Percentiles rank a stretch among this genome's conserved stretches.
Evolutionary conservation across 192 early-diverging fungal genomes (phyloP).

Genomic region (Podila clonocystis): DNA sequence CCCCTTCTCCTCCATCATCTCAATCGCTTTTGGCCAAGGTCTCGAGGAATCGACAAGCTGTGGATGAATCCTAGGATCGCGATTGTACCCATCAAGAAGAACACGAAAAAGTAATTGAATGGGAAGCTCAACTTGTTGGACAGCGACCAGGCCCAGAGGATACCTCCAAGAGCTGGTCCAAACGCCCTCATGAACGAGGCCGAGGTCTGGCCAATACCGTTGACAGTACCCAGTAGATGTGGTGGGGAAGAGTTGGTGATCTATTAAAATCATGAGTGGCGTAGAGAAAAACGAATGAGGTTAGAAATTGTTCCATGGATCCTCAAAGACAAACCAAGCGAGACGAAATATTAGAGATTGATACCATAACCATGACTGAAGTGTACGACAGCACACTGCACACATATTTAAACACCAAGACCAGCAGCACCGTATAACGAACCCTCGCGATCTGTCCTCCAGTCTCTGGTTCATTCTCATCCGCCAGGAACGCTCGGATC

Average conservation of each 20-base stretch:
- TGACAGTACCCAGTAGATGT: conserved; percentile 62
- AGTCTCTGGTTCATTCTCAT: conserved; percentile 18
- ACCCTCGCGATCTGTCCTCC: conserved; percentile 8
- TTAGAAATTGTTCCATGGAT: not conserved
- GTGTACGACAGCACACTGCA: conserved; percentile 56
- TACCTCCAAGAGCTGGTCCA: conserved; percentile 65
- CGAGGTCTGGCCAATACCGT: conserved; percentile 65
- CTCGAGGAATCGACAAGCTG: conserved; percentile 43
- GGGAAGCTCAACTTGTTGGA: conserved; percentile 56
- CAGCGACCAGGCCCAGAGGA: conserved; percentile 65
- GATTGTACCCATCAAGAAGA: conserved; percentile 56
- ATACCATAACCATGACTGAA: conserved; percentile 63
- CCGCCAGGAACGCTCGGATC: conserved; percentile 26
- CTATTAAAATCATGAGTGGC: conserved; percentile 10
- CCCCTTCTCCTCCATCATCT: no score
- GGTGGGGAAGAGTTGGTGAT: conserved; percentile 62
- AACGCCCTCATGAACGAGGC: conserved; percentile 57
- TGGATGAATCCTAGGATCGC: conserved; percentile 50
- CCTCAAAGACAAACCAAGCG: not conserved
- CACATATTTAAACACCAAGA: conserved; percentile 24
- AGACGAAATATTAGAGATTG: not conserved
- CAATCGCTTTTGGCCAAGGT: not conserved
- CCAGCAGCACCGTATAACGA: conserved; percentile 10
- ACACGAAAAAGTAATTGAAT: conserved; percentile 66
- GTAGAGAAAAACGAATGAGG: not conserved